These are phyloP conservation scores for Magnaporthiopsis poae DNA, from an alignment of 2,329 filamentous ascomycete species.

Conservation along the genomic window DNA sequence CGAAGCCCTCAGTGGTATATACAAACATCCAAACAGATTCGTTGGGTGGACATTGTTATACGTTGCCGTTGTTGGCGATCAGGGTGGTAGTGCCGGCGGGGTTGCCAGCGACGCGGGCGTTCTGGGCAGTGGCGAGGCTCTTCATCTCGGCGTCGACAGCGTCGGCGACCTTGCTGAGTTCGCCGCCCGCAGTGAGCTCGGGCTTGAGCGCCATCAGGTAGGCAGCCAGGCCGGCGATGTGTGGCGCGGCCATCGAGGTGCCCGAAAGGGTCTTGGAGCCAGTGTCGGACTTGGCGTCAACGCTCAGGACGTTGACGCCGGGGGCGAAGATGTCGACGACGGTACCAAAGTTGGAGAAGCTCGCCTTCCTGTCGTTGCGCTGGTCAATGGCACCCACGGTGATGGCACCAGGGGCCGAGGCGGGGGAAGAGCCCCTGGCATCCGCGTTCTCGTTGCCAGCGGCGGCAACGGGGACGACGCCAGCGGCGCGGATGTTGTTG, in stretches of 20 bases:
- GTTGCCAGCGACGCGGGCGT: conserved; percentile 35
- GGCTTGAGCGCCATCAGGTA: conserved; percentile 15
- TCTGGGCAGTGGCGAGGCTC: conserved; percentile 38
- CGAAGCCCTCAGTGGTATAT: too few relatives aligned
- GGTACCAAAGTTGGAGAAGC: conserved; percentile 50
- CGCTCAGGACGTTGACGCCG: conserved; percentile 43
- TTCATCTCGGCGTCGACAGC: conserved; percentile 40
- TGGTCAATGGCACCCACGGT: conserved; percentile 51
- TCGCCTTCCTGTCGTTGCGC: conserved; percentile 35
- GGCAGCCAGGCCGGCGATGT: conserved; percentile 16
- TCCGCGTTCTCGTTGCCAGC: conserved; percentile 50
- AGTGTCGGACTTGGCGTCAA: conserved; percentile 39
- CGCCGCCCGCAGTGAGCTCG: conserved; percentile 34
- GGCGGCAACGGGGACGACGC: conserved; percentile 49
- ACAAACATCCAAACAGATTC: too few relatives aligned
- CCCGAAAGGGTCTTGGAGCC: conserved; percentile 24
- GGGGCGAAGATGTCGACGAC: conserved; percentile 46
- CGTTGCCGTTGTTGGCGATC: conserved; percentile 48
- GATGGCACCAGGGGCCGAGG: conserved; percentile 45
- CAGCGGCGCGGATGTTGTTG: conserved; percentile 35
- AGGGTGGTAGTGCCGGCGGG: conserved; percentile 34
- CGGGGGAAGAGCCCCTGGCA: conserved; percentile 41
- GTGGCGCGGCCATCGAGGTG: conserved; percentile 17
- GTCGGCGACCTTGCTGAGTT: conserved; percentile 35
- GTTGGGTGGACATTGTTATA: too few relatives aligned